Base-by-base conservation (phyloP, 495 filamentous ascomycete species). In the Aspergillus asperescens region DNA sequence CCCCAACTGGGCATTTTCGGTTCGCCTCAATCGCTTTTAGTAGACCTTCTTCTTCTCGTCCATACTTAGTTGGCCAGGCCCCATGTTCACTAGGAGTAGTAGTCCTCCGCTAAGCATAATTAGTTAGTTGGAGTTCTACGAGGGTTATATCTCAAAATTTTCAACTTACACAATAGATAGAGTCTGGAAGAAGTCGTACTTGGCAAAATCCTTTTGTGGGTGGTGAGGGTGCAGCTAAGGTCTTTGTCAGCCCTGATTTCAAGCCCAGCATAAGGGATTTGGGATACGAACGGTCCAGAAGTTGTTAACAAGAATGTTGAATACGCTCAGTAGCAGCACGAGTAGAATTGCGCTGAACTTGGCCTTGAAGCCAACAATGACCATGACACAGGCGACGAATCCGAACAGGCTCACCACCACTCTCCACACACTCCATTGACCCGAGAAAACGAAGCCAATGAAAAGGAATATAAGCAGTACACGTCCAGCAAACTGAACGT, bases 21-120 rank as follows among this genome's bases (percentile, higher is more conserved):
- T 46, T n/a, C n/a, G n/a, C n/a, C n/a, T n/a, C n/a, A n/a, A n/a
- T 23, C n/a, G 18, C 15, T 23, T 22, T 55, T 87, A 98, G 74
- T 98, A 98, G 56, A 98, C 93, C 81, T 98, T 98, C 85, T 98
- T 98, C 85, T 98, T 98, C 81, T 97, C 94, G 69, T 98, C 93
- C 71, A 98, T 89, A 68, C 88, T 94, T 75, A 96, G 85, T 72
- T 95, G 88, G 41, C 93, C 93, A 10, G 93, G 94, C 48, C 93
- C 93, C 84, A 92, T 96, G 81, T 98, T 98, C 70, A 96, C 89
- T 49, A 98, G 80, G 51, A 98, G 84, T 41, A 98, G 77, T 40
- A 98, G 85, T 62, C 93, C 93, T 50, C 93, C 93, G 54, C 84
- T 87, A 20, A 43, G 3, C 19, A 25, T 29, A 4, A 50, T 65